Percentiles rank a stretch among this genome's conserved stretches.
Evolutionary conservation across 2,329 filamentous ascomycete genomes (phyloP).

Genomic region (Incumbomyces delicatus): DNA sequence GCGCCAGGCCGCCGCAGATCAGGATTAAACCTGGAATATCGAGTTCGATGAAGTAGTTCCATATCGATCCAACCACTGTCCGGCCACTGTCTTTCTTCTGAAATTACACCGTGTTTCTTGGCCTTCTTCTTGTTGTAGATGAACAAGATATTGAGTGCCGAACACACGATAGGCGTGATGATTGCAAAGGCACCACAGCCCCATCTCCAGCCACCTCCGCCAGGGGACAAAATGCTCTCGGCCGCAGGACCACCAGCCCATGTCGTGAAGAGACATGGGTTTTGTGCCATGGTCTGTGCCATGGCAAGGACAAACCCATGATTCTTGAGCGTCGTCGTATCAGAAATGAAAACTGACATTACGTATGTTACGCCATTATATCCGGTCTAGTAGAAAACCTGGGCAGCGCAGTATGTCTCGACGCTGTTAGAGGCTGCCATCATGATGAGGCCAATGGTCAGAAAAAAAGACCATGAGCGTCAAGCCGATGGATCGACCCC

Average conservation of each 20-base stretch:
- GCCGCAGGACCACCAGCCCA: conserved; percentile 15
- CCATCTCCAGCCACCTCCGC: conserved; percentile 15
- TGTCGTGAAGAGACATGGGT: conserved; percentile 23
- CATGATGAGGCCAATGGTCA: conserved; percentile 43
- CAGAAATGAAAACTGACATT: conserved; percentile 21
- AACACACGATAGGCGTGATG: conserved; percentile 9
- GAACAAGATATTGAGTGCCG: conserved; percentile 37
- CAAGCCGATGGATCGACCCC: conserved; percentile 50
- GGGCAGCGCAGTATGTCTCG: conserved; percentile 49
- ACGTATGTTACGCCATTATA: conserved; percentile 20
- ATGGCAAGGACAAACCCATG: conserved; percentile 13
- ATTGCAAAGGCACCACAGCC: conserved; percentile 22
- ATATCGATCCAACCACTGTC: too few species aligned
- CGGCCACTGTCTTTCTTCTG: too few species aligned
- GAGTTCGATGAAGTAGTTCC: too few species aligned
- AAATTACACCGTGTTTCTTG: conserved; percentile 26
- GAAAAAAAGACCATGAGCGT: conserved; percentile 33
- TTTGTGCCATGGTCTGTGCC: conserved; percentile 1
- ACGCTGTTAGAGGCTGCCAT: conserved; percentile 52
- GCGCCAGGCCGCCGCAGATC: conserved; percentile 44
- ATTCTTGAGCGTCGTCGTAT: conserved; percentile 25
- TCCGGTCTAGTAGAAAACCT: conserved; percentile 38
- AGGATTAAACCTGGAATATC: too few species aligned
- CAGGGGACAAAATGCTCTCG: conserved; percentile 10
- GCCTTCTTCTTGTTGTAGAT: conserved; percentile 53